These are phyloP conservation scores for Saksenaea oblongispora DNA, from an alignment of 371 early-diverging fungal genomes.

Conservation along the genomic window DNA sequence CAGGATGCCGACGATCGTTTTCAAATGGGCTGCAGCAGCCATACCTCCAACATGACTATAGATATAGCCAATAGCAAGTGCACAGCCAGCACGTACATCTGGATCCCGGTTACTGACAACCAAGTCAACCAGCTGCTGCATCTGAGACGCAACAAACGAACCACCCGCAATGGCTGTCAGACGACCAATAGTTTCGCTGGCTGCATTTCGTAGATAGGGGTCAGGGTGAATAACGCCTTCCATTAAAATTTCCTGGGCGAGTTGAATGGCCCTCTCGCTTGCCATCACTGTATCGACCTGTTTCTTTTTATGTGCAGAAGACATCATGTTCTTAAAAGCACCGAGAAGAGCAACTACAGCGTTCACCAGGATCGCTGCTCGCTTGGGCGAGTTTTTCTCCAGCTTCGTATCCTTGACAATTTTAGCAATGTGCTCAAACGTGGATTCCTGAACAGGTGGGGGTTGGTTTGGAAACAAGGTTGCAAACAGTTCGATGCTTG, in stretches of 20 bases:
- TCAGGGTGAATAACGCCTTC: constrained; percentile 75
- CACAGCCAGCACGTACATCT: constrained; percentile 89
- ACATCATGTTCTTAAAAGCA: constrained; percentile 64
- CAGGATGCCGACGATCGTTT: constrained; percentile 87
- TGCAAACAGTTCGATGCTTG: constrained; percentile 70
- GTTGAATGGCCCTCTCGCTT: constrained; percentile 50
- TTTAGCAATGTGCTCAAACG: constrained; percentile 75
- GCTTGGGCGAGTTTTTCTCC: constrained; percentile 76
- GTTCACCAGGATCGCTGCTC: constrained; percentile 81
- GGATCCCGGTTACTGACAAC: constrained; percentile 93
- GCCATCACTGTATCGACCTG: constrained; percentile 30
- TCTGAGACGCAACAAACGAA: constrained; percentile 74
- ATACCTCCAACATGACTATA: constrained; percentile 90
- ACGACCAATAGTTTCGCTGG: constrained; percentile 84
- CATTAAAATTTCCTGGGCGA: constrained; percentile 60
- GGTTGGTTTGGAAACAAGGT: constrained; percentile 64
- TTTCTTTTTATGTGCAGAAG: constrained; percentile 29
- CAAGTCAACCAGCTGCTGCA: constrained; percentile 82
- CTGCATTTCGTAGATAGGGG: constrained; percentile 71
- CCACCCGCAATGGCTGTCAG: constrained; percentile 77
- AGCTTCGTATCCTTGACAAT: constrained; percentile 60
- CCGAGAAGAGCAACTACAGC: constrained; percentile 72
- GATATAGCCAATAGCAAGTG: constrained; percentile 88
- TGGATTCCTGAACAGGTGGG: constrained; percentile 71
- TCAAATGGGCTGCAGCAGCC: constrained; percentile 82